A percentile compares a stretch with the other conserved stretches of the same genome.
Conservation (phyloP, 768 basidiomycete species). For the Leccinellum albellum region DNA sequence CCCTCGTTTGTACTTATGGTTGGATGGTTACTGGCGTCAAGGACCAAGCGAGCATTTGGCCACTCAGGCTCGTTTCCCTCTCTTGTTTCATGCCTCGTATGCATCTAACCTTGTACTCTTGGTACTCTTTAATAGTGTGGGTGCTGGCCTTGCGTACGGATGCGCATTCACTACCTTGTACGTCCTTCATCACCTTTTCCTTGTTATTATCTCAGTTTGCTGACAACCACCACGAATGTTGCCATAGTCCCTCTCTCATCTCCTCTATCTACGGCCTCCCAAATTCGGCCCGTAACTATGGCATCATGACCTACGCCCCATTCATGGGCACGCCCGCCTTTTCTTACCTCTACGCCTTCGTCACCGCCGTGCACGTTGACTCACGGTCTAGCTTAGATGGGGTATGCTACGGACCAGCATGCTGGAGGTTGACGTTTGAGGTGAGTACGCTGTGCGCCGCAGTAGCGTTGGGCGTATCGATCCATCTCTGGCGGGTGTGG, state of each 20-base stretch:
- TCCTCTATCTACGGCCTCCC: constrained; percentile 67
- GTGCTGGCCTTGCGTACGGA: constrained; percentile 69
- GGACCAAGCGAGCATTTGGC: constrained; percentile 57
- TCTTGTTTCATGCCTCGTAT: not conserved
- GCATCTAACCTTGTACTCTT: not conserved
- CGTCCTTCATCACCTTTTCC: constrained; percentile 25
- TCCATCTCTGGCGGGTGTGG: constrained; percentile 64
- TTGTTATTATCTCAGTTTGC: not conserved
- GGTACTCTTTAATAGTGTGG: constrained; percentile 40
- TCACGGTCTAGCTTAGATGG: constrained; percentile 15
- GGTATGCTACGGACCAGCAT: constrained; percentile 54
- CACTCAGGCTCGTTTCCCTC: constrained; percentile 50
- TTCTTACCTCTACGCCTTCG: constrained; percentile 75
- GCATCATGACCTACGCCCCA: constrained; percentile 69
- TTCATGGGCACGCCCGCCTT: constrained; percentile 73
- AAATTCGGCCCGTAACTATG: constrained; percentile 76
- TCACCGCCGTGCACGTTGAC: constrained; percentile 51
- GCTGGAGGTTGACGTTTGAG: constrained; percentile 68
- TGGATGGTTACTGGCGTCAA: constrained; percentile 52
- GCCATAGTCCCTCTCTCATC: constrained; percentile 53
- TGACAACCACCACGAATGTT: not conserved
- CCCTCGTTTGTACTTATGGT: constrained; percentile 49
- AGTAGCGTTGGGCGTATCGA: constrained; percentile 41
- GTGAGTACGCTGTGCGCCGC: constrained; percentile 42
- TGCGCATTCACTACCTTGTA: constrained; percentile 67